These are phyloP conservation scores for Fusarium nodosum DNA, from an alignment of 2,329 filamentous ascomycete genomes.

Conservation along the genomic window DNA sequence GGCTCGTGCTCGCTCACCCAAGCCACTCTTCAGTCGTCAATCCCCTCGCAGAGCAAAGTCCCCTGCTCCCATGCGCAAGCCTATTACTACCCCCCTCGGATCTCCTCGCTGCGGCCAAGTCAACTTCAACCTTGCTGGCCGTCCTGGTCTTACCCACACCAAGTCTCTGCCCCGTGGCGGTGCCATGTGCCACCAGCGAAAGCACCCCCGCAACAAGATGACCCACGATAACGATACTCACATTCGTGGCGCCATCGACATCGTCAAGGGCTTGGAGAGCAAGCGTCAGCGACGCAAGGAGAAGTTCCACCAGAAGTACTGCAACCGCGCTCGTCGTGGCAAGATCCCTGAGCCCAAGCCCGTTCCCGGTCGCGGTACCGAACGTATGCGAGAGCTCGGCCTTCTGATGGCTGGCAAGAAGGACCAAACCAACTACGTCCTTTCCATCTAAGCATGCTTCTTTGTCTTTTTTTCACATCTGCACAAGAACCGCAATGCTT, in stretches of 20 bases:
- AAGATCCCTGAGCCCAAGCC: conserved; percentile 74
- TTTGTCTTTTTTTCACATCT: conserved; percentile 2
- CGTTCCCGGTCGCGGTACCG: conserved; percentile 86
- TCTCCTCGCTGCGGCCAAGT: conserved; percentile 59
- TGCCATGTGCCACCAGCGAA: conserved; percentile 73
- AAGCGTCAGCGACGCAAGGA: conserved; percentile 94
- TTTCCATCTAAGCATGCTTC: conserved; percentile 71
- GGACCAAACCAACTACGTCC: conserved; percentile 80
- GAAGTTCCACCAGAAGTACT: conserved; percentile 91
- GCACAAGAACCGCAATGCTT: conserved; percentile 18
- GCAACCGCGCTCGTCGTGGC: conserved; percentile 82
- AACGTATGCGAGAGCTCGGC: conserved; percentile 87
- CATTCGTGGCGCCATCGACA: conserved; percentile 94
- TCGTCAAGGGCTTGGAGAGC: conserved; percentile 94
- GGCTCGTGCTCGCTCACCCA: conserved; percentile 64
- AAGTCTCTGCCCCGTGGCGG: conserved; percentile 88
- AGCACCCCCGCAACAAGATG: conserved; percentile 59
- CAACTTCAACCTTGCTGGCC: conserved; percentile 59
- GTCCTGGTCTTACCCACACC: conserved; percentile 79
- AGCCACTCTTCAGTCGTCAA: conserved; percentile 71
- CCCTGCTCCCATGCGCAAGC: conserved; percentile 76
- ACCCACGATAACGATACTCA: conserved; percentile 67
- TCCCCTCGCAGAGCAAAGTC: conserved; percentile 80
- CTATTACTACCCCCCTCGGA: conserved; percentile 54
- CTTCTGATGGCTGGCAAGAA: conserved; percentile 87